Percentiles rank a stretch among this genome's conserved stretches.
Evolutionary conservation across 495 filamentous ascomycete genomes (phyloP).

Genomic region (Penicillium goetzii): DNA sequence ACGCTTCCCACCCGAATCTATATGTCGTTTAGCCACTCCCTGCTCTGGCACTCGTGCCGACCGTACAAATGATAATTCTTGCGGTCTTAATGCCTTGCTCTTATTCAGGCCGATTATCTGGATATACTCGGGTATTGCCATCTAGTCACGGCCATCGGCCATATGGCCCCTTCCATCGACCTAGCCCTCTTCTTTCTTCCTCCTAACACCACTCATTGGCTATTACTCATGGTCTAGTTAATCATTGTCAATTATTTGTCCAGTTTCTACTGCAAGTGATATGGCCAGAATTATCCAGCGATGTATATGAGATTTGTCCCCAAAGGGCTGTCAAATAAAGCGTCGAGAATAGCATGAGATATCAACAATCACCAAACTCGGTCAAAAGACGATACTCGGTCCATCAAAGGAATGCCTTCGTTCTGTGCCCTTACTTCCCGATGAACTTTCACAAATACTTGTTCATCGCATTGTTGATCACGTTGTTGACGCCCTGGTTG

Average conservation of each 20-base stretch:
- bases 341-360: not conserved
- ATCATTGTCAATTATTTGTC: not conserved
- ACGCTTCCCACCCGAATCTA: no score
- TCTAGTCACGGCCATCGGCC: not conserved
- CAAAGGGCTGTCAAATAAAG: not conserved
- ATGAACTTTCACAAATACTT: not conserved
- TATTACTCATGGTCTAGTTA: not conserved
- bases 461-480: conserved; percentile 5
- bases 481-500: conserved; percentile 6
- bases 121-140: not conserved
- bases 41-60: no score
- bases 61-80: no score
- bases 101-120: not conserved
- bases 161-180: not conserved
- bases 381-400: not conserved
- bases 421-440: not conserved
- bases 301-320: not conserved
- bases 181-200: not conserved
- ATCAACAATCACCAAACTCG: not conserved
- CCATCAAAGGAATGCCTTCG: not conserved
- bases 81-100: no score
- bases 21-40: no score
- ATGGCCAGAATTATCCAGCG: no score
- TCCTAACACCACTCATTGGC: not conserved
- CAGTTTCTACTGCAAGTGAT: no score